Conservation (phyloP, 1,284 basidiomycete species). For the Cystobasidium pallidum region DNA sequence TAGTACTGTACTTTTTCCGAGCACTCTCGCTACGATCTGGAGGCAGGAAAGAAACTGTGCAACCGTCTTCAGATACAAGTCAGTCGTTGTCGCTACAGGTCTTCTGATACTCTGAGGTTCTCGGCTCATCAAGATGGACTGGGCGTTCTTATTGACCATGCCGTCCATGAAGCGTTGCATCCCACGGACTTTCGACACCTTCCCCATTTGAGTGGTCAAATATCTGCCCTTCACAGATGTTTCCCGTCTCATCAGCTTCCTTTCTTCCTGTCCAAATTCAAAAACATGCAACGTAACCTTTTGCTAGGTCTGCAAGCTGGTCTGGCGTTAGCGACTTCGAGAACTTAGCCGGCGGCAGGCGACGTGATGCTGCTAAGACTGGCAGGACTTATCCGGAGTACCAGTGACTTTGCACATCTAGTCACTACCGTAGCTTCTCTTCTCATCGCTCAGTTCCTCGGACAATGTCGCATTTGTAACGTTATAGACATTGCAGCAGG, state of each 20-base stretch:
- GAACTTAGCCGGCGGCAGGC: conserved; percentile 83
- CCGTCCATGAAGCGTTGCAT: conserved; percentile 65
- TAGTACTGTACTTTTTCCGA: too few relatives aligned
- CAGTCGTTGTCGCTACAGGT: too few relatives aligned
- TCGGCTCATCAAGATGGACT: too few relatives aligned
- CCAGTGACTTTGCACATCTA: conserved; percentile 89
- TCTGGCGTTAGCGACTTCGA: conserved; percentile 66
- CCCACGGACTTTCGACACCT: conserved; percentile 66
- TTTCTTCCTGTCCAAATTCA: conserved; percentile 81
- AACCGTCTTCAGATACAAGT: too few relatives aligned
- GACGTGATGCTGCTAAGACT: conserved; percentile 84
- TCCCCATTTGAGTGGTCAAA: conserved; percentile 75
- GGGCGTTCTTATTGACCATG: conserved; percentile 86
- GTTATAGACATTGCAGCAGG: conserved; percentile 78
- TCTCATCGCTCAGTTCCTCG: conserved; percentile 89
- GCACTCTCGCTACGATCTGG: too few relatives aligned
- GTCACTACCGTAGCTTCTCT: conserved; percentile 84
- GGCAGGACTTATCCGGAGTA: conserved; percentile 84
- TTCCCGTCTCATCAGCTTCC: conserved; percentile 77
- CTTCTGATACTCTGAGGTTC: too few relatives aligned
- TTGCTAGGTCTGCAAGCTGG: conserved; percentile 79
- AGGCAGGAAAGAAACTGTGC: too few relatives aligned
- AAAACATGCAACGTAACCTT: conserved; percentile 90
- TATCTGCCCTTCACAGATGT: conserved; percentile 76
- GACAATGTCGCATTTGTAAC: conserved; percentile 76